phyloP scores from a whole-genome alignment of 441 rosid species.

The Biscutella laevigata region DNA sequence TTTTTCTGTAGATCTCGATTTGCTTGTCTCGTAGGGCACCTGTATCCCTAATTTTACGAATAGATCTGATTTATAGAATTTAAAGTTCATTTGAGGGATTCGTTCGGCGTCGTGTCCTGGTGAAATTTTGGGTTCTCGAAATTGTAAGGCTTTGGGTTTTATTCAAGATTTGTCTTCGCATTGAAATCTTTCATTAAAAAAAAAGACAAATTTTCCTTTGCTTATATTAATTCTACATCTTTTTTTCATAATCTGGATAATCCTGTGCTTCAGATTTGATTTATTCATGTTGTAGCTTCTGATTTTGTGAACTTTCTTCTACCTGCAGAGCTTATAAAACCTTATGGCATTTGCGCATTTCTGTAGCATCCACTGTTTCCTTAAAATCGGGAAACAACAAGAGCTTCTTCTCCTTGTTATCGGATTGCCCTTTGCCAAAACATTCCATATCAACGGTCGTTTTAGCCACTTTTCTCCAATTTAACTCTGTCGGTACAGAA shows the following conservation, averaged over 20 bases:
- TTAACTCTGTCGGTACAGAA: slow-evolving; percentile 41
- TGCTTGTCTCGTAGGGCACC: too few species aligned
- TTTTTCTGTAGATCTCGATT: slow-evolving; percentile 15
- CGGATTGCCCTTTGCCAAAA: slow-evolving; percentile 60
- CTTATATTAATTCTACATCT: neutral
- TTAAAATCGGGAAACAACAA: slow-evolving; percentile 82
- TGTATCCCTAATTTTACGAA: too few species aligned
- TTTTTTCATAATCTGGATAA: neutral
- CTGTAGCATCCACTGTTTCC: slow-evolving; percentile 77
- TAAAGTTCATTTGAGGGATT: neutral
- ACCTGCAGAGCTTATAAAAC: slow-evolving; percentile 49
- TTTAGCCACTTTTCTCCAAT: slow-evolving; percentile 42
- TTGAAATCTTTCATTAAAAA: too few species aligned
- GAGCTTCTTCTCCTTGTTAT: slow-evolving; percentile 59
- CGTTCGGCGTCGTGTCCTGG: too few species aligned
- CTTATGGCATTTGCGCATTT: slow-evolving; percentile 74
- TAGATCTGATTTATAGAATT: slow-evolving; percentile 17
- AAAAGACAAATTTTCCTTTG: too few species aligned
- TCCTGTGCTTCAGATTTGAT: neutral
- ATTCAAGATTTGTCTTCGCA: neutral
- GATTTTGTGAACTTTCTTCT: slow-evolving; percentile 1
- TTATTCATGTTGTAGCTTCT: neutral
- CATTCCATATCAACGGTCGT: slow-evolving; percentile 46
- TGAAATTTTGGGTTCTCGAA: neutral
- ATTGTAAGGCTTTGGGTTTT: slow-evolving; percentile 8